Conservation (phyloP, 352 stramenopile genomes). For the Phytophthora melonis region DNA sequence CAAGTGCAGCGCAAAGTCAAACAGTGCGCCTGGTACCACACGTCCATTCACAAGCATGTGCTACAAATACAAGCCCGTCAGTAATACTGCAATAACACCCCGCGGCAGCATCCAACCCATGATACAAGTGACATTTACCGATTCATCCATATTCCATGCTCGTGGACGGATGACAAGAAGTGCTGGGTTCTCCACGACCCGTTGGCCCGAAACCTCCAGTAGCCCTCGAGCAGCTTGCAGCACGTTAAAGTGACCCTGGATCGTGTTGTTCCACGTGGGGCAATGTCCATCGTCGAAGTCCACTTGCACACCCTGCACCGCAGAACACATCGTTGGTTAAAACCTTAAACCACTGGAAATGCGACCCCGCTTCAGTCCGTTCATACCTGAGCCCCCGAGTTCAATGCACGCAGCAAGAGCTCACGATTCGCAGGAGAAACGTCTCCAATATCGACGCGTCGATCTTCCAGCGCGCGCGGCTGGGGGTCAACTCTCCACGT, state of each 20-base stretch:
- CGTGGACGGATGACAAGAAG: slow-evolving; percentile 93
- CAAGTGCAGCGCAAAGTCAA: slow-evolving; percentile 96
- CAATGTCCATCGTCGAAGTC: slow-evolving; percentile 85
- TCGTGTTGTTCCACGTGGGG: slow-evolving; percentile 94
- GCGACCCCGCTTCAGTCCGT: too few relatives aligned
- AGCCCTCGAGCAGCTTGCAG: slow-evolving; percentile 89
- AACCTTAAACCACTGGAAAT: too few relatives aligned
- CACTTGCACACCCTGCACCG: slow-evolving; percentile 67
- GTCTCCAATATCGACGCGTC: slow-evolving; percentile 95
- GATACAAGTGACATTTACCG: slow-evolving; percentile 39
- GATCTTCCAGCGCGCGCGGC: slow-evolving; percentile 83
- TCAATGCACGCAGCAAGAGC: slow-evolving; percentile 94
- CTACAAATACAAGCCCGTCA: slow-evolving; percentile 34
- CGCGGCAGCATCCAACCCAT: neutral
- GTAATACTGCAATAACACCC: neutral
- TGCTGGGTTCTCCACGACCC: slow-evolving; percentile 51
- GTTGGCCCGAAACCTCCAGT: slow-evolving; percentile 38
- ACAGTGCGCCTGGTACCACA: slow-evolving; percentile 89
- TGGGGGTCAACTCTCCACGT: slow-evolving; percentile 70
- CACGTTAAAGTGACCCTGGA: slow-evolving; percentile 93
- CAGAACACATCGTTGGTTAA: neutral
- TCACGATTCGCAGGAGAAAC: slow-evolving; percentile 86
- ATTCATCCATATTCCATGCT: slow-evolving; percentile 97
- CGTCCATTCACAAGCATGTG: slow-evolving; percentile 93
- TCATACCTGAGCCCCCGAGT: slow-evolving; percentile 90